phyloP scores from a whole-genome alignment of 2,329 filamentous ascomycete species.

The Stylonectria norvegica region DNA sequence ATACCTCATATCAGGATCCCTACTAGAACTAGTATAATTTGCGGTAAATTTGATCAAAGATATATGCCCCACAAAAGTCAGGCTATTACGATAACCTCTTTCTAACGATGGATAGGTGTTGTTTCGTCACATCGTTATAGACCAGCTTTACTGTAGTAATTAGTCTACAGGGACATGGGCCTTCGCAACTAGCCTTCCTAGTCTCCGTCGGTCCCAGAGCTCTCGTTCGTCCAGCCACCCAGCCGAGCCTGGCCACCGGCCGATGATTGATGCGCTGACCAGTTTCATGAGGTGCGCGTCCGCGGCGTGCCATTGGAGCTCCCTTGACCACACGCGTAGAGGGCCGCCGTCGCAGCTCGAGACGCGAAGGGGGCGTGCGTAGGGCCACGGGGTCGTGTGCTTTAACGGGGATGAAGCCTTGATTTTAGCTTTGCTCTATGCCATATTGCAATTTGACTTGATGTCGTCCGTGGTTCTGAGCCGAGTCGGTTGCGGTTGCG shows the following conservation, averaged over 20 bases:
- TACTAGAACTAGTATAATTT: no score
- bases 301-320: conserved; percentile 19
- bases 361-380: conserved; percentile 8
- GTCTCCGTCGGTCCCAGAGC: conserved; percentile 10
- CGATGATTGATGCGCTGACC: conserved; percentile 21
- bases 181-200: conserved; percentile 23
- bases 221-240: conserved; percentile 21
- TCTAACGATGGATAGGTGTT: no score
- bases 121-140: no score
- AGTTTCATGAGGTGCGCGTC: conserved; percentile 24
- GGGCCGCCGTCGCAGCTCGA: conserved; percentile 8
- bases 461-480: no score
- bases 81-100: no score
- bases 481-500: no score
- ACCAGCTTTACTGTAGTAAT: no score
- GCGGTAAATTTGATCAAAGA: no score
- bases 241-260: conserved; percentile 5
- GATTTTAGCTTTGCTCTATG: conserved; percentile 9
- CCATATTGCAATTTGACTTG: conserved; percentile 9
- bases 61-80: no score
- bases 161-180: conserved; percentile 17
- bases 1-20: no score
- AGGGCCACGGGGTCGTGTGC: conserved; percentile 12
- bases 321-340: conserved; percentile 25
- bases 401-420: conserved; percentile 6